Conservation (phyloP, 805 yeast species). For the Hanseniaspora hatyaiensis region DNA sequence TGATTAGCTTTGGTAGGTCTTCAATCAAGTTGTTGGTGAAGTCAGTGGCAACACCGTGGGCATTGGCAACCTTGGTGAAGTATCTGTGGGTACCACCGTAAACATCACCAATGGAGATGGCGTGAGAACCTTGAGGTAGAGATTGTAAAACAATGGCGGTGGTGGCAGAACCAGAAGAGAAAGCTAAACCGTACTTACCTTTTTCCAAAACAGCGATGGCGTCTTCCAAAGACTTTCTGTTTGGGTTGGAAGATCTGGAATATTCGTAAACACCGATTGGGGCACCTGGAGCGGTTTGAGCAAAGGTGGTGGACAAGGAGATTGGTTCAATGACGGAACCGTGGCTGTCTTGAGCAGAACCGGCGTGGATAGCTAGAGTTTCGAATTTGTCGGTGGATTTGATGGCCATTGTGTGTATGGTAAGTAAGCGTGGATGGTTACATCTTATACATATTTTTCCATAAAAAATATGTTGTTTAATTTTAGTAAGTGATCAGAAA, state of each 20-base stretch:
- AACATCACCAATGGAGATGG: slow-evolving; percentile 71
- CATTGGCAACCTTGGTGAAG: slow-evolving; percentile 71
- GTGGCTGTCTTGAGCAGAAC: slow-evolving; percentile 60
- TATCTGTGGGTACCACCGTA: slow-evolving; percentile 89
- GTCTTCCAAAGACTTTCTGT: slow-evolving; percentile 67
- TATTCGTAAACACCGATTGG: slow-evolving; percentile 75
- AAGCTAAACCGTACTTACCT: slow-evolving; percentile 64
- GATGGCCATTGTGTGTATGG: slow-evolving; percentile 21
- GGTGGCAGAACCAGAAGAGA: slow-evolving; percentile 76
- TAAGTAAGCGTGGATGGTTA: background rate
- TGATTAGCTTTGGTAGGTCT: slow-evolving; percentile 47
- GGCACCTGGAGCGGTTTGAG: slow-evolving; percentile 62
- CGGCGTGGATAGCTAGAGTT: slow-evolving; percentile 76
- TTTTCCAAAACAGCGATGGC: slow-evolving; percentile 71
- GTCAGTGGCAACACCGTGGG: slow-evolving; percentile 60
- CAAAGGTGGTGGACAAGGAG: slow-evolving; percentile 74
- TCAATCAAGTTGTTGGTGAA: slow-evolving; percentile 54
- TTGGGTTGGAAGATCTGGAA: slow-evolving; percentile 77
- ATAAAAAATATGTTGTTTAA: background rate
- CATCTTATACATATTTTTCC: background rate
- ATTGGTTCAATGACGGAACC: slow-evolving; percentile 84
- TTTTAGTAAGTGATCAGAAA: background rate
- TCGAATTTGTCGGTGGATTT: slow-evolving; percentile 40
- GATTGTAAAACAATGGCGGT: slow-evolving; percentile 69
- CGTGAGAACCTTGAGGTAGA: slow-evolving; percentile 59